Conservation (phyloP, 169 alveolate species). For the Plasmodium reichenowi region DNA sequence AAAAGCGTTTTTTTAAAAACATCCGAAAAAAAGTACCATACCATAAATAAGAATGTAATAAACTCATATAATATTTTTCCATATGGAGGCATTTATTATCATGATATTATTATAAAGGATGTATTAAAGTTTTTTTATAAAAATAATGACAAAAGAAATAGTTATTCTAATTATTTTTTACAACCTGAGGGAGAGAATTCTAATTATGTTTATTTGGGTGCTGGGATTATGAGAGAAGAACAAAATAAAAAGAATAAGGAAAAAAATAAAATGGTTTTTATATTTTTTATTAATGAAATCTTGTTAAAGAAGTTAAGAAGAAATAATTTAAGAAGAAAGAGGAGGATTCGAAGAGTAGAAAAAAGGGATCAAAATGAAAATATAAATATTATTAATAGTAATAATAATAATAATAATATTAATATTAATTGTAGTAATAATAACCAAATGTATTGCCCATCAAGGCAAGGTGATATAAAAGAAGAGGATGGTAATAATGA, state of each 20-base stretch:
- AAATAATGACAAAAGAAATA: background rate
- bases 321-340: background rate
- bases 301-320: constrained; percentile 12
- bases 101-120: constrained; percentile 64
- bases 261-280: constrained; percentile 73
- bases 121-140: constrained; percentile 29
- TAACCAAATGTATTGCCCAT: too few relatives aligned
- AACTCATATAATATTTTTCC: constrained; percentile 63
- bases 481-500: too few relatives aligned
- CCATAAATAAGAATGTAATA: constrained; percentile 5
- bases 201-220: constrained; percentile 40
- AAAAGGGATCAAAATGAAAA: background rate
- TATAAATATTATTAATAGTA: background rate
- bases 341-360: background rate
- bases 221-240: constrained; percentile 39
- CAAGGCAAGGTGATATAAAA: too few relatives aligned
- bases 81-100: constrained; percentile 52
- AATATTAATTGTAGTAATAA: too few relatives aligned
- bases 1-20: constrained; percentile 30
- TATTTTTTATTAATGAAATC: constrained; percentile 56
- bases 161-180: background rate
- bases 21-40: background rate
- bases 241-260: constrained; percentile 44
- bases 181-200: background rate
- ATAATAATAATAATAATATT: background rate